Percentiles rank a stretch among this genome's conserved stretches.
Conservation (phyloP, 805 yeast genomes). For the Debaryomyces tyrocola region DNA sequence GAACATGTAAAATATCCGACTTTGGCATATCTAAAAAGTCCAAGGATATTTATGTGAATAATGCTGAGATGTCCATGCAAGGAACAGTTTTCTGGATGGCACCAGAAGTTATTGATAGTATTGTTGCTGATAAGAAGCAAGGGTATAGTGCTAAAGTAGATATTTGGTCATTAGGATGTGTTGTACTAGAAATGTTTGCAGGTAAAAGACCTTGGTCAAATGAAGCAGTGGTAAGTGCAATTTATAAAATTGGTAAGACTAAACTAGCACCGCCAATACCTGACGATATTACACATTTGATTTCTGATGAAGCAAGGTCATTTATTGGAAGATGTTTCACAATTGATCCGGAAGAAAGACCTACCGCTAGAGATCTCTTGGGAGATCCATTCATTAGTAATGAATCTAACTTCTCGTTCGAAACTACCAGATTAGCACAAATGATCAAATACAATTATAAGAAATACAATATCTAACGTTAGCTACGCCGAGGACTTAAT, state of each 20-base stretch:
- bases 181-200: slow-evolving; percentile 95
- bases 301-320: slow-evolving; percentile 63
- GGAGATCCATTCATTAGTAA: slow-evolving; percentile 51
- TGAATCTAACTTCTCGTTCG: slow-evolving; percentile 47
- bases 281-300: slow-evolving; percentile 69
- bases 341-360: slow-evolving; percentile 77
- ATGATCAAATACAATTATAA: slow-evolving; percentile 43
- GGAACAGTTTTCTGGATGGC: slow-evolving; percentile 99
- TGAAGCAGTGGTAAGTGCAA: slow-evolving; percentile 91
- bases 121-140: slow-evolving; percentile 67
- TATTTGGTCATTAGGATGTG: slow-evolving; percentile 98
- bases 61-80: slow-evolving; percentile 96
- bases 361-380: slow-evolving; percentile 73
- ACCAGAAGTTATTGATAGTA: slow-evolving; percentile 93
- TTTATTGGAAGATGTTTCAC: slow-evolving; percentile 77
- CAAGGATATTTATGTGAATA: slow-evolving; percentile 78
- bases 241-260: slow-evolving; percentile 82
- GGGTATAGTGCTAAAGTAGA: slow-evolving; percentile 98
- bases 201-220: slow-evolving; percentile 98
- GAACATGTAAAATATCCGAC: slow-evolving; percentile 92
- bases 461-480: slow-evolving; percentile 7
- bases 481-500: slow-evolving; percentile 2
- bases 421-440: slow-evolving; percentile 53
- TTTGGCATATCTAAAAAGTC: slow-evolving; percentile 89
- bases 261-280: slow-evolving; percentile 95